phyloP scores from a whole-genome alignment of 176 grass and related monocot species.

The Neostapfia colusana region DNA sequence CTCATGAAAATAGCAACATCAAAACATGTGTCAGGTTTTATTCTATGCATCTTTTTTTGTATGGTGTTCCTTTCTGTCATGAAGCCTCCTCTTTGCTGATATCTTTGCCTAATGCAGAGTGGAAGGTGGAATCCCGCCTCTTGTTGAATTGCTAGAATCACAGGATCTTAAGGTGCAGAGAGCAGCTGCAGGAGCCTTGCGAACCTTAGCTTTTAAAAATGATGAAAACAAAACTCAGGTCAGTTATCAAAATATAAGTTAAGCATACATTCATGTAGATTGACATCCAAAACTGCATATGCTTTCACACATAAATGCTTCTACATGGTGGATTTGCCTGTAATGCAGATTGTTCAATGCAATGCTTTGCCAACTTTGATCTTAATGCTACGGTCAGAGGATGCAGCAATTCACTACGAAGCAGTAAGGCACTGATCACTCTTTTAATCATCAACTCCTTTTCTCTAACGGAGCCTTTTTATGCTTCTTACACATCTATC shows the following conservation, averaged over 20 bases:
- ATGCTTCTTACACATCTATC: background rate
- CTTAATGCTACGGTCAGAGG: conserved; percentile 95
- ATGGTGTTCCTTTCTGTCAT: background rate
- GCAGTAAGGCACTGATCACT: conserved; percentile 63
- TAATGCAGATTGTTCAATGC: conserved; percentile 90
- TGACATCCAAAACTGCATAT: conserved; percentile 21
- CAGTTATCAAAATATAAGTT: conserved; percentile 28
- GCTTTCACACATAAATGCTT: background rate
- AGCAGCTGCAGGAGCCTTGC: conserved; percentile 90
- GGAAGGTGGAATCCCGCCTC: conserved; percentile 96
- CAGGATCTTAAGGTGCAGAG: conserved; percentile 96
- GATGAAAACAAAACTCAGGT: conserved; percentile 97
- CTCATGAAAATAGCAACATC: conserved; percentile 99
- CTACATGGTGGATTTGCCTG: background rate
- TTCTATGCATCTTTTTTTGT: conserved; percentile 1
- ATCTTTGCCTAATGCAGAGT: conserved; percentile 57
- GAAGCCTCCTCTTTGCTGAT: conserved; percentile 38
- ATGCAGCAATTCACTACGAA: conserved; percentile 98
- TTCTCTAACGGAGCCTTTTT: conserved; percentile 1
- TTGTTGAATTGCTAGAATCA: conserved; percentile 93
- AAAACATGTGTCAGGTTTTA: conserved; percentile 92
- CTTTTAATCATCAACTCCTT: conserved; percentile 31
- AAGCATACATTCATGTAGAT: conserved; percentile 23
- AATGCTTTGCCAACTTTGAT: conserved; percentile 97
- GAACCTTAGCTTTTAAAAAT: conserved; percentile 99